Conservation (phyloP, 2,329 filamentous ascomycete species). For the Microsporum canis region DNA sequence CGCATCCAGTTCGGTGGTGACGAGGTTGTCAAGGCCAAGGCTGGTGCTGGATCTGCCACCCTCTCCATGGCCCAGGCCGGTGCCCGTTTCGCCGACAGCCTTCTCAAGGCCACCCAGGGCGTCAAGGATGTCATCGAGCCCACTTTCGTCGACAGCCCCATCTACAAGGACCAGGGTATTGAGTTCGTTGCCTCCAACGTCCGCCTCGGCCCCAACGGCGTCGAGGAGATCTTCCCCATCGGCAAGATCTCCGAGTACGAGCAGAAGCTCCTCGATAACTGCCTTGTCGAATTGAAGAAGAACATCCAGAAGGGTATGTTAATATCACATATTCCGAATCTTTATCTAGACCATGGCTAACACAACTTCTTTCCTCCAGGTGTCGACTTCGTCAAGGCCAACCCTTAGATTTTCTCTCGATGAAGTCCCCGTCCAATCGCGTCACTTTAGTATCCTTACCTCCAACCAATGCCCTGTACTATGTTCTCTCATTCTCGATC, state of each 20-base stretch:
- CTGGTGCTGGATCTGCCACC: slow-evolving; percentile 89
- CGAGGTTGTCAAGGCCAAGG: slow-evolving; percentile 98
- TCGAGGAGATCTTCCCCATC: slow-evolving; percentile 81
- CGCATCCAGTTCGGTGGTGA: slow-evolving; percentile 98
- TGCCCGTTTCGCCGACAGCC: slow-evolving; percentile 70
- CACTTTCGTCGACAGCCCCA: slow-evolving; percentile 89
- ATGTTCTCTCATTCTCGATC: background rate
- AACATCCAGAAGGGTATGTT: slow-evolving; percentile 83
- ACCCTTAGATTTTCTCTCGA: slow-evolving; percentile 31
- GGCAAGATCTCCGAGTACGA: slow-evolving; percentile 76
- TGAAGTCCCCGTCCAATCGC: background rate
- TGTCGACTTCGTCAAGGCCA: slow-evolving; percentile 53
- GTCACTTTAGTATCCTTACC: background rate
- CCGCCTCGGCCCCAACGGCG: slow-evolving; percentile 92
- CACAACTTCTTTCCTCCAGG: slow-evolving; percentile 17
- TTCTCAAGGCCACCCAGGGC: slow-evolving; percentile 85
- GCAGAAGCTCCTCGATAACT: slow-evolving; percentile 78
- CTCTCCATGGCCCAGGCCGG: slow-evolving; percentile 98
- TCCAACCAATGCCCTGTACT: background rate
- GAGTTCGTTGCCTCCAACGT: slow-evolving; percentile 95
- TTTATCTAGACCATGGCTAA: background rate
- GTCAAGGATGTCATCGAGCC: slow-evolving; percentile 93
- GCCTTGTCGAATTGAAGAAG: slow-evolving; percentile 54
- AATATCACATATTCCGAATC: background rate
- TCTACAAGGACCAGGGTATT: slow-evolving; percentile 97